phyloP scores from a whole-genome alignment of 352 stramenopile genomes.

The Phytophthora capsici region DNA sequence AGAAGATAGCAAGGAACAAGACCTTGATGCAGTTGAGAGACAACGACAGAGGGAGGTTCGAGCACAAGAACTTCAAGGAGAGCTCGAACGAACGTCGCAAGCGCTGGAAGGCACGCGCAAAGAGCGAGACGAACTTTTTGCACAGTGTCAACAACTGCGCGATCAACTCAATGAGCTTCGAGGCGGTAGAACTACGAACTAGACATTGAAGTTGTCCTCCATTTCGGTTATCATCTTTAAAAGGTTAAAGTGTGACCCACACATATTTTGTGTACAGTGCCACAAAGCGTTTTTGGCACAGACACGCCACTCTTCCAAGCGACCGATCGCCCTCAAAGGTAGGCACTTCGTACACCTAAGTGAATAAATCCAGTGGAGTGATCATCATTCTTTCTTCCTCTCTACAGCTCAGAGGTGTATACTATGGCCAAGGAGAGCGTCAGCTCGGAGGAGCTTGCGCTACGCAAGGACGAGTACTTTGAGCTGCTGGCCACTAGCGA shows the following conservation, averaged over 20 bases:
- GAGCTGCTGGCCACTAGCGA: constrained; percentile 67
- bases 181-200: background rate
- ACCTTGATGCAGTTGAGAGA: constrained; percentile 8
- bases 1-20: constrained; percentile 17
- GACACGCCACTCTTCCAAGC: too few relatives aligned
- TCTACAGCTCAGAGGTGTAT: constrained; percentile 7
- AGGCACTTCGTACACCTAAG: background rate
- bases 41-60: constrained; percentile 23
- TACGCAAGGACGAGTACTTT: constrained; percentile 64
- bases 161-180: constrained; percentile 49
- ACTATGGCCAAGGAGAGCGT: constrained; percentile 47
- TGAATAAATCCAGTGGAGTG: background rate
- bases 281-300: too few relatives aligned
- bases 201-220: too few relatives aligned
- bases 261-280: too few relatives aligned
- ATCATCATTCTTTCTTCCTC: constrained; percentile 3
- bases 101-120: constrained; percentile 43
- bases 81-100: constrained; percentile 40
- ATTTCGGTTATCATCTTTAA: too few relatives aligned
- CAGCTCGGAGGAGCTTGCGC: constrained; percentile 46
- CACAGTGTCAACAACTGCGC: constrained; percentile 63
- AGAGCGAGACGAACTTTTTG: constrained; percentile 72
- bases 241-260: too few relatives aligned
- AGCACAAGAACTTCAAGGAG: constrained; percentile 27
- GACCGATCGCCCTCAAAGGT: too few relatives aligned